Evolutionary conservation across 164 flowering plant species (phyloP).

Genomic region (Stephania yunnanensis): DNA sequence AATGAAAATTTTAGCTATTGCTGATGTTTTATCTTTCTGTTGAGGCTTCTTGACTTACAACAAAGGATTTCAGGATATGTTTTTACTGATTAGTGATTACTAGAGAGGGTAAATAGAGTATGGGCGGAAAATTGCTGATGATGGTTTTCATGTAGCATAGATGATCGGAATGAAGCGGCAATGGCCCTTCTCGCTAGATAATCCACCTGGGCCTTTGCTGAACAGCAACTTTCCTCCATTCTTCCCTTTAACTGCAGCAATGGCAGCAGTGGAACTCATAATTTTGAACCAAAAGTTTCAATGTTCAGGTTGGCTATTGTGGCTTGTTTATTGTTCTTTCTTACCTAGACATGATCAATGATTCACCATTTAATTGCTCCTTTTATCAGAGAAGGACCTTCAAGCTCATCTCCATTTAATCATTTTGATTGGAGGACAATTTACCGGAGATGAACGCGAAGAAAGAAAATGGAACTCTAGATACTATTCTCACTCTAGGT

Average conservation of each 20-base stretch:
- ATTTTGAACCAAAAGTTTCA: constrained; percentile 17
- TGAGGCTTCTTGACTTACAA: background rate
- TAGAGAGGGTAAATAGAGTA: background rate
- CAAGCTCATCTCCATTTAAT: constrained; percentile 6
- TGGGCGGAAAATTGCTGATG: constrained; percentile 17
- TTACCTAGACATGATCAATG: background rate
- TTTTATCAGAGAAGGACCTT: constrained; percentile 31
- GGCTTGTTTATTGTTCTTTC: background rate
- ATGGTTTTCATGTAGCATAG: constrained; percentile 38
- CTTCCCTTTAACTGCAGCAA: constrained; percentile 18
- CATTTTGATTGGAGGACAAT: constrained; percentile 20
- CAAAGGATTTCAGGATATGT: background rate
- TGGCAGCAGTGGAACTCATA: constrained; percentile 16
- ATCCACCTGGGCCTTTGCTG: constrained; percentile 28
- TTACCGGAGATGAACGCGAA: constrained; percentile 17
- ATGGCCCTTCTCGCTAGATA: constrained; percentile 49
- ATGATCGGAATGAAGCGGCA: constrained; percentile 60
- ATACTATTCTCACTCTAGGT: constrained; percentile 35
- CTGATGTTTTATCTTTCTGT: background rate
- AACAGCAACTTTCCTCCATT: constrained; percentile 28
- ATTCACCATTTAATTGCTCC: constrained; percentile 6
- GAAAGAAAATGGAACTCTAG: constrained; percentile 14
- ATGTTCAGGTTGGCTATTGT: constrained; percentile 27
- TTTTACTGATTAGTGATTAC: background rate
- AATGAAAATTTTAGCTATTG: background rate